Base-by-base conservation (phyloP, 2,329 filamentous ascomycete genomes). In the Monilinia vaccinii-corymbosi region DNA sequence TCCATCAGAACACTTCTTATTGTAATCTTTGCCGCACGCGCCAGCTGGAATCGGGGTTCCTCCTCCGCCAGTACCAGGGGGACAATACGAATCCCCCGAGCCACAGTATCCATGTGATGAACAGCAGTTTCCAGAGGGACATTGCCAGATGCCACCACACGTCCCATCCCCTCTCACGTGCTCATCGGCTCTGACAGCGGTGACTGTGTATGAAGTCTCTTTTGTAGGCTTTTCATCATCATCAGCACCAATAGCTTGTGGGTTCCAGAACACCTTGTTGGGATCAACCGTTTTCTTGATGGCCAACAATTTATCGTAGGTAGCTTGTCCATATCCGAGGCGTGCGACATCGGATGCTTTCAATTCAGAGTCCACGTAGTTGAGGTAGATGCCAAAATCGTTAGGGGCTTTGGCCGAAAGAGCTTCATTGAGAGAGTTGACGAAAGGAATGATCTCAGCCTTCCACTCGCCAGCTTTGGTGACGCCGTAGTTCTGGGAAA, bases 341-440 rank as follows among this genome's bases (percentile, higher is more conserved):
- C 44, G 16, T 8, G 48, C 36, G 25, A 44, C 61, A 9, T 58
- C n/a, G 18, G 31, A 28, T 16, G 57, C 45, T 1, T 25, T 45
- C 21, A 64, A 44, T 21, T 50, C 44, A 7, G 61, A 48, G 23
- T 64, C 62, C 2, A 57, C 49, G 21, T 61, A 64, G 45, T 64
- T 64, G 16, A 63, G 44, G 31, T 64, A 64, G 9, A 23, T 28
- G 8, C 45, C 32, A 34, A 67, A 64, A 34, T 65, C 61, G 21
- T 60, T 60, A 48, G 63, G 59, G 21, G 64, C 58, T 8, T 64
- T 61, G 18, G 63, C 60, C 4, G 38, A 55, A n/a, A 63, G 61
- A 21, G 61, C 58, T 25, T 63, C 57, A 47, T 61, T 62, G 38
- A 63, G 60, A 18, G 31, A 40, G 50, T 63, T 60, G 10, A 62